Evolutionary conservation across 768 basidiomycete genomes (phyloP), one percentile per base, ranked within the genome.

Genomic region (Lyophyllum shimeji): DNA sequence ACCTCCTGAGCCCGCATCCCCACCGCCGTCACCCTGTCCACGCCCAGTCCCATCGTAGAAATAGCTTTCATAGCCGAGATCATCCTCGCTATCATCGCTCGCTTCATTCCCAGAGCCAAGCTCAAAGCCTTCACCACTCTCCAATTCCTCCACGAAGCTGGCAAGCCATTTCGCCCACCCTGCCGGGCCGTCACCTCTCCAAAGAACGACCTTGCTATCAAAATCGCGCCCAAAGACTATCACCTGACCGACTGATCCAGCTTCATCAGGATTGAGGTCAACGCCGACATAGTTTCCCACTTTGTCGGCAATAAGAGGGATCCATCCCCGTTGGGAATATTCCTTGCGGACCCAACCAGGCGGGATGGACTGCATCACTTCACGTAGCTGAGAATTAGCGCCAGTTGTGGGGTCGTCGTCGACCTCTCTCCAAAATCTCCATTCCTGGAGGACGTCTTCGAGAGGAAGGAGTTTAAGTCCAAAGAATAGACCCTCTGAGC

Each of bases 151-250:
- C 1, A 85, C 94, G 64, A 98, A 98, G 52, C 77, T 79, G 4
- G 93, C 86, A 50, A 98, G 73, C 93, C 95, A 99, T 65, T 86
- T 85, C 33, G 93, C 97, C 96, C 97, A 99, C 3, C 96, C 97
- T 9, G 82, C 86, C 15, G 82, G 80, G 7, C 95, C 94, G 55
- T 98, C 94, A 7, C 97, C 97, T 50, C 82, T 79, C 86, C 89
- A 98, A 45, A 98, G 77, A 40, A 98, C 95, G 34, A 97, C 92
- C 68, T 99, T 99, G 11, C 93, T 90, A 71, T 99, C 97, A 71
- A 98, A 98, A 67, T 98, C 97, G 49, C 97, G 84, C n/a, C 97
- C 97, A 69, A 98, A 99, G 47, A 98, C 87, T 55, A 99, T 97
- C 46, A 98, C 96, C 68, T 99, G 97, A 6, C 97, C 97, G 52